Evolutionary conservation across 805 yeast species (phyloP).

Genomic region (Ogataea henricii): DNA sequence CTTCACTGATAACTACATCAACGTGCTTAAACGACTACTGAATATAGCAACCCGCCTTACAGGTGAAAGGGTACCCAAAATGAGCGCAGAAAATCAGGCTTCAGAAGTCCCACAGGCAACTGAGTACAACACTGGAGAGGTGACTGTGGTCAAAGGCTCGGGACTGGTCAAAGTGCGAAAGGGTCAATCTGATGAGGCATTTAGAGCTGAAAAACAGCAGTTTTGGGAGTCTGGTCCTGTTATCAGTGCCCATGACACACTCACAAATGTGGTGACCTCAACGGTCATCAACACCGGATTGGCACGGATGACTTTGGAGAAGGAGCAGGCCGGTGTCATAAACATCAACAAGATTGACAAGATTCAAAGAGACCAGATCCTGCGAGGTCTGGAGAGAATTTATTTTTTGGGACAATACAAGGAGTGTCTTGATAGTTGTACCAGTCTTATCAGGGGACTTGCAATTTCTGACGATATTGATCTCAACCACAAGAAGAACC

Average conservation of each 20-base stretch:
- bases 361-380: conserved; percentile 54
- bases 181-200: conserved; percentile 71
- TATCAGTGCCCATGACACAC: conserved; percentile 48
- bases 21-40: background rate
- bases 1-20: background rate
- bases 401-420: conserved; percentile 57
- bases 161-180: conserved; percentile 58
- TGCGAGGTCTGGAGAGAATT: conserved; percentile 62
- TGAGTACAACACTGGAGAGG: conserved; percentile 41
- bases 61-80: conserved; percentile 2
- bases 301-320: background rate
- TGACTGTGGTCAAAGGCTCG: conserved; percentile 45
- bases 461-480: conserved; percentile 26
- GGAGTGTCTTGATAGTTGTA: conserved; percentile 50
- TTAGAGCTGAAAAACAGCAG: conserved; percentile 48
- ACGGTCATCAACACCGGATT: background rate
- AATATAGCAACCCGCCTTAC: background rate
- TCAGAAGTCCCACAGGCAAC: conserved; percentile 12
- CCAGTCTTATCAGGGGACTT: conserved; percentile 33
- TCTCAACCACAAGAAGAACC: conserved; percentile 38
- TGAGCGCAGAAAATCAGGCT: conserved; percentile 1
- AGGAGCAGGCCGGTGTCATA: conserved; percentile 25
- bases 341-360: conserved; percentile 42
- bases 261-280: conserved; percentile 19
- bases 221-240: conserved; percentile 61